These are phyloP conservation scores for Jamesozyma spencerorum DNA, from an alignment of 805 yeast species.

Conservation along the genomic window DNA sequence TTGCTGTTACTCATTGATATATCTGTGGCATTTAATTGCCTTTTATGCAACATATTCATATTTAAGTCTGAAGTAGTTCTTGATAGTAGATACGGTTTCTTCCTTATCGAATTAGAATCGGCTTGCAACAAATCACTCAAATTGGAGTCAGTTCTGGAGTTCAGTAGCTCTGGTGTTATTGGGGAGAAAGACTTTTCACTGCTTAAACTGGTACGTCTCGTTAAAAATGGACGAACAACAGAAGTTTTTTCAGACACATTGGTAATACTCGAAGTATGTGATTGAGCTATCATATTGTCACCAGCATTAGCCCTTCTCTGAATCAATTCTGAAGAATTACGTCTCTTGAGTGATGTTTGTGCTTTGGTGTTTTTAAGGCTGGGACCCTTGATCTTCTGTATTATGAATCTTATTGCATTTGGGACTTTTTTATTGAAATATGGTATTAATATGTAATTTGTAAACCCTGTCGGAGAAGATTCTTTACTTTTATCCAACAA, in stretches of 20 bases:
- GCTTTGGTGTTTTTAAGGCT: conserved; percentile 20
- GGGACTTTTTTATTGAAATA: conserved; percentile 44
- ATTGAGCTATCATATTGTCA: not conserved
- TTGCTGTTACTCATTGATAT: conserved; percentile 6
- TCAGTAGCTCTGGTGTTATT: conserved; percentile 6
- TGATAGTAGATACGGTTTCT: conserved; percentile 14
- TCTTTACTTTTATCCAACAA: conserved; percentile 27
- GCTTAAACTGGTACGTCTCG: not conserved
- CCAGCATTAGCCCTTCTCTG: no score
- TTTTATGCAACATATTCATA: conserved; percentile 23
- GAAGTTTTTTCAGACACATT: not conserved
- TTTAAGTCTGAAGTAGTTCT: conserved; percentile 24
- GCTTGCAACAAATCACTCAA: conserved; percentile 20
- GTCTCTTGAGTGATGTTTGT: no score
- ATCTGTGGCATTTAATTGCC: conserved; percentile 24
- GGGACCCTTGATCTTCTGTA: conserved; percentile 42
- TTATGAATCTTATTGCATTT: conserved; percentile 35
- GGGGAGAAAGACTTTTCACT: not conserved
- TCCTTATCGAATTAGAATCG: conserved; percentile 8
- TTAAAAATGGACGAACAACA: not conserved
- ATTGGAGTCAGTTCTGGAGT: conserved; percentile 19
- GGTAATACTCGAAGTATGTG: no score
- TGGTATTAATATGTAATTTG: conserved; percentile 45
- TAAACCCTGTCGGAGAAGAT: conserved; percentile 37
- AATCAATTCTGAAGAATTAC: no score